Evolutionary conservation across 1,284 basidiomycete genomes (phyloP), one percentile per base, ranked within the genome.

Genomic region (Caloboletus firmus): DNA sequence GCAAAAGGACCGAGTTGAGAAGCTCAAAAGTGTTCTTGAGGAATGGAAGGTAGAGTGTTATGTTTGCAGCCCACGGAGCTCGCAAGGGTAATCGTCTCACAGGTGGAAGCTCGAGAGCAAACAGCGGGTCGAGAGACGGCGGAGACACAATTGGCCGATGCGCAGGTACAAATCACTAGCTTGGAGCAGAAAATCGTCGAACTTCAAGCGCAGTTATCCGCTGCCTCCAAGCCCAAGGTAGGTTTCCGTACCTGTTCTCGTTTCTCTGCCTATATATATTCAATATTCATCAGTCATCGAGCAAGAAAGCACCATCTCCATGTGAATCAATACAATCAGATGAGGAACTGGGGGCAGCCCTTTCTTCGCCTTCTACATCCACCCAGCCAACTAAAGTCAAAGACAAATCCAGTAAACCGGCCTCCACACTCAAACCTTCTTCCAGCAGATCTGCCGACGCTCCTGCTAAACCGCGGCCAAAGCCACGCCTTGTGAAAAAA

Each of bases 1-100:
- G 54, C 74, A 76, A 53, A 75, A 71, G 54, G 66, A 69, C 46
- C 75, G 74, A 49, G 60, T 76, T 0, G 75, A 77, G 41, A 79
- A 78, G 56, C 62, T 79, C 49, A 82, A 79, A 58, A 62, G 62
- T 9, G 68, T 65, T 40, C 62, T 75, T 15, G 65, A 70, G 30
- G 68, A 74, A 35, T 80, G 78, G 71, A 68, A 77, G 76, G 82
- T 83, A 49, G 22, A 52, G 12, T 20, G 9, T 20, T 45, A 15
- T 47, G 7, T 45, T 47, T 31, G 11, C 26, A 28, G 24, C 10
- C 9, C 30, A 4, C 30, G 43, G 28, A 13, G 20, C 15, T 40
- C 37, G 24, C 53, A 11, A n/a, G 30, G 54, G 15, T 51, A 51
- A 67, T 10, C 58, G 62, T 17, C 58, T 63, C 20, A 31, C 58